A percentile compares a stretch with the other conserved stretches of the same genome.
phyloP scores from a whole-genome alignment of 495 filamentous ascomycete genomes.

The Aspergillus mulundensis region DNA sequence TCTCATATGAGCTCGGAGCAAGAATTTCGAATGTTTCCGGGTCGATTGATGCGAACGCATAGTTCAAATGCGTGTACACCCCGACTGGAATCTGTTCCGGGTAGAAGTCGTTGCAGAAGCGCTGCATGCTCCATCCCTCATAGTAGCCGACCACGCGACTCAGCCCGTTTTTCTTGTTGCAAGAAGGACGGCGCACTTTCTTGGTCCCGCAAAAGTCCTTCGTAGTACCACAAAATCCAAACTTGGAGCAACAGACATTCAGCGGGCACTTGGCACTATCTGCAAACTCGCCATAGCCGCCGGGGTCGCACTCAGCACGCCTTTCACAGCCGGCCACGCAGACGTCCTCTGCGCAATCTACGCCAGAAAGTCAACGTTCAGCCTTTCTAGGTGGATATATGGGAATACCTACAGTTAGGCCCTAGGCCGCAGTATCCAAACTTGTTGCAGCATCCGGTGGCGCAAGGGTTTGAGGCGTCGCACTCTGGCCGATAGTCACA shows the following conservation, averaged over 20 bases:
- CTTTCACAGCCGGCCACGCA: slow-evolving; percentile 24
- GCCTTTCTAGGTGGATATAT: not conserved
- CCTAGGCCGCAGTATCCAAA: slow-evolving; percentile 15
- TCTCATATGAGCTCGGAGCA: slow-evolving; percentile 18
- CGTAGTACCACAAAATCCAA: slow-evolving; percentile 32
- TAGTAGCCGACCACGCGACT: slow-evolving; percentile 25
- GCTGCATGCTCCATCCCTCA: slow-evolving; percentile 13
- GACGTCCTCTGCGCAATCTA: slow-evolving; percentile 11
- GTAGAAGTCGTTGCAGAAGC: slow-evolving; percentile 12
- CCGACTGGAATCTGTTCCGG: slow-evolving; percentile 18
- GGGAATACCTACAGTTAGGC: slow-evolving; percentile 8
- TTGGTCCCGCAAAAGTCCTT: slow-evolving; percentile 21
- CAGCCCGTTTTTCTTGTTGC: not conserved
- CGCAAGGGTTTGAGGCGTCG: not conserved
- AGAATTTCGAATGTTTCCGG: slow-evolving; percentile 28
- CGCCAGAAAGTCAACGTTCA: not conserved
- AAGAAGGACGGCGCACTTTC: slow-evolving; percentile 1
- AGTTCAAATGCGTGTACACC: slow-evolving; percentile 41
- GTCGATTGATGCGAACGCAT: slow-evolving; percentile 43
- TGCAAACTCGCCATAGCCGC: slow-evolving; percentile 14
- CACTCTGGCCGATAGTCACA: not conserved
- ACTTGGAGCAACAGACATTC: slow-evolving; percentile 34
- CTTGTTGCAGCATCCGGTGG: not conserved
- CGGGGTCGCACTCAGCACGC: slow-evolving; percentile 27
- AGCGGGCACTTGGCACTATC: slow-evolving; percentile 22